Conservation (phyloP, 2,329 filamentous ascomycete genomes). For the Arthrinium phaeospermum region DNA sequence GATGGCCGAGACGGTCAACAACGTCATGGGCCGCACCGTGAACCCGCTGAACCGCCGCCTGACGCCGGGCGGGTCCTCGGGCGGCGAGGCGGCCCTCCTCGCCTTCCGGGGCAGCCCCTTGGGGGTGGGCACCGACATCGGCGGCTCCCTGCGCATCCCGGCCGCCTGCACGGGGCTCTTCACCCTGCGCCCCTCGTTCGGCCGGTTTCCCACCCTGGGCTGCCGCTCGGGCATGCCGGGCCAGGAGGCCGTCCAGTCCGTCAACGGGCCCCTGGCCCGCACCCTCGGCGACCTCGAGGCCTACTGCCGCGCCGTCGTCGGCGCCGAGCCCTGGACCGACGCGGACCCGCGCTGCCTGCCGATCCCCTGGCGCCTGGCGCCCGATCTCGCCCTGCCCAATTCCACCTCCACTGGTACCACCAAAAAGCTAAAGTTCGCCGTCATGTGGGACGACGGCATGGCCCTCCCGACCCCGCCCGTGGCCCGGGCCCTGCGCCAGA, state of each 20-base stretch:
- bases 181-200: constrained; percentile 49
- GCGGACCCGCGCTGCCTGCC: constrained; percentile 63
- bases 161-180: constrained; percentile 40
- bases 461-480: constrained; percentile 72
- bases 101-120: constrained; percentile 62
- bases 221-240: constrained; percentile 64
- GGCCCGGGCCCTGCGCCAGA: constrained; percentile 56
- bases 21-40: constrained; percentile 65
- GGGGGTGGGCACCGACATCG: constrained; percentile 50
- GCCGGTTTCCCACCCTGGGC: constrained; percentile 62
- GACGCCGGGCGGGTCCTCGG: constrained; percentile 69
- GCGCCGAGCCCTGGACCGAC: constrained; percentile 57
- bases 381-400: constrained; percentile 35
- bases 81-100: constrained; percentile 70
- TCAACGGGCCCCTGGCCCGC: constrained; percentile 67
- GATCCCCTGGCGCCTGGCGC: constrained; percentile 56
- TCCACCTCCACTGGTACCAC: no score
- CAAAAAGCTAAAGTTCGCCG: constrained; percentile 56
- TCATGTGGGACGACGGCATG: constrained; percentile 69
- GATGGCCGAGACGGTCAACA: constrained; percentile 72
- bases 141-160: constrained; percentile 41
- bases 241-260: constrained; percentile 67
- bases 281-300: constrained; percentile 60
- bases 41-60: constrained; percentile 65
- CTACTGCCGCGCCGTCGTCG: constrained; percentile 59